Percentiles rank a stretch among this genome's conserved stretches.
Evolutionary conservation across 2,329 filamentous ascomycete species (phyloP).

Genomic region (Colletotrichum filicis): DNA sequence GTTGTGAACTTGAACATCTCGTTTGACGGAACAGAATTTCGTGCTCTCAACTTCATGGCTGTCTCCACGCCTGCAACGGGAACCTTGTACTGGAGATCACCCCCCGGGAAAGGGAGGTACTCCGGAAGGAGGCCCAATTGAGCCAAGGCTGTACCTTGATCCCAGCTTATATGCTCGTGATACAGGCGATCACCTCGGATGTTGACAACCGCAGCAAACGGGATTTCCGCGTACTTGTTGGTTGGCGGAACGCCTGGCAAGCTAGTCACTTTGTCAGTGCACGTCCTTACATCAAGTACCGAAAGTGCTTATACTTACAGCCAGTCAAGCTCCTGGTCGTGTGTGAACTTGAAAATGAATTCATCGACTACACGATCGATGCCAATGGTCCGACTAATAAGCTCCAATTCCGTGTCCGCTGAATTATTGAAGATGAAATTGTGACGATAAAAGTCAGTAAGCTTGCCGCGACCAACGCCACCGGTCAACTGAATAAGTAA

Average conservation of each 20-base stretch:
- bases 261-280: not conserved
- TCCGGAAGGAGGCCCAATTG: conserved; percentile 67
- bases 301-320: conserved; percentile 59
- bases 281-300: too few species aligned
- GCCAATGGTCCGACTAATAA: conserved; percentile 77
- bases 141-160: conserved; percentile 71
- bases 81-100: conserved; percentile 28
- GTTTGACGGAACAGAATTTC: conserved; percentile 43
- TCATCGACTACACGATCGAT: conserved; percentile 79
- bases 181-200: conserved; percentile 72
- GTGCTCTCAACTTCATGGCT: conserved; percentile 44
- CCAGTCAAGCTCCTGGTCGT: conserved; percentile 73
- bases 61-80: conserved; percentile 45
- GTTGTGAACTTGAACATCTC: conserved; percentile 41
- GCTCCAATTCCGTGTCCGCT: conserved; percentile 71
- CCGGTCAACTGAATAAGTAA: conserved; percentile 63
- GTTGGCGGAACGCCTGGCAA: conserved; percentile 33
- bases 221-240: conserved; percentile 66
- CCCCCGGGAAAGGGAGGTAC: conserved; percentile 43
- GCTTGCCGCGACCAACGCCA: conserved; percentile 71
- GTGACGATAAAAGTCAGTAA: conserved; percentile 76
- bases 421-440: conserved; percentile 83
- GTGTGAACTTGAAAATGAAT: conserved; percentile 73
- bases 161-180: conserved; percentile 76
- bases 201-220: conserved; percentile 71